These are phyloP conservation scores for Heliosperma pusillum DNA, from an alignment of 148 eudicot species.

Conservation along the genomic window DNA sequence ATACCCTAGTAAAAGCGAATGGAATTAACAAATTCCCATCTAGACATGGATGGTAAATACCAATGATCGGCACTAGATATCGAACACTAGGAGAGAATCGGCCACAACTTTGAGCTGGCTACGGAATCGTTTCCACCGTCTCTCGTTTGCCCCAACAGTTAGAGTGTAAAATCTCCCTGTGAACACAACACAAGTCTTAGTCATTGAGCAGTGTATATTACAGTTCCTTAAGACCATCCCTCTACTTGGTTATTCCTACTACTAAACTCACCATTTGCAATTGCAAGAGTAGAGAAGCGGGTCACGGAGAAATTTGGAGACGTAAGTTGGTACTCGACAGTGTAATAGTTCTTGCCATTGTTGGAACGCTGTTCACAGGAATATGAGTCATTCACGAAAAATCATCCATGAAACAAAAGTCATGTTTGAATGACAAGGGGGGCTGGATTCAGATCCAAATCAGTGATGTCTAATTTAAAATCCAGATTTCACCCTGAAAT, in stretches of 20 bases:
- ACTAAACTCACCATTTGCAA: constrained; percentile 66
- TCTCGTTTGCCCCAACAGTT: constrained; percentile 76
- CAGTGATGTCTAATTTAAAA: neutral
- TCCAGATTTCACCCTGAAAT: neutral
- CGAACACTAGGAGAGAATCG: constrained; percentile 73
- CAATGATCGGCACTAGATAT: constrained; percentile 30
- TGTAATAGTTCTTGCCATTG: constrained; percentile 75
- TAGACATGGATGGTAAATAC: neutral
- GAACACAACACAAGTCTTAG: neutral
- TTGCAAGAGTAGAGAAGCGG: constrained; percentile 76
- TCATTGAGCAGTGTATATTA: neutral
- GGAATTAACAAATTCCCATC: neutral
- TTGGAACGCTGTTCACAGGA: constrained; percentile 45
- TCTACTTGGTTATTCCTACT: neutral
- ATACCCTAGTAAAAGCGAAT: neutral
- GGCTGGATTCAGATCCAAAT: neutral
- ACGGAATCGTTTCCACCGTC: constrained; percentile 70
- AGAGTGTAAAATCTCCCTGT: constrained; percentile 82
- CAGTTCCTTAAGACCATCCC: neutral
- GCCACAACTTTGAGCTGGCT: constrained; percentile 86
- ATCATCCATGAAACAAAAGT: neutral
- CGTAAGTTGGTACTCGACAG: constrained; percentile 69
- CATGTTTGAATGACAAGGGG: neutral
- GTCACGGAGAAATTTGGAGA: constrained; percentile 68
- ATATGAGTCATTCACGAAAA: neutral